Conservation (phyloP, 1,284 basidiomycete species). For the Fistulina hepatica region DNA sequence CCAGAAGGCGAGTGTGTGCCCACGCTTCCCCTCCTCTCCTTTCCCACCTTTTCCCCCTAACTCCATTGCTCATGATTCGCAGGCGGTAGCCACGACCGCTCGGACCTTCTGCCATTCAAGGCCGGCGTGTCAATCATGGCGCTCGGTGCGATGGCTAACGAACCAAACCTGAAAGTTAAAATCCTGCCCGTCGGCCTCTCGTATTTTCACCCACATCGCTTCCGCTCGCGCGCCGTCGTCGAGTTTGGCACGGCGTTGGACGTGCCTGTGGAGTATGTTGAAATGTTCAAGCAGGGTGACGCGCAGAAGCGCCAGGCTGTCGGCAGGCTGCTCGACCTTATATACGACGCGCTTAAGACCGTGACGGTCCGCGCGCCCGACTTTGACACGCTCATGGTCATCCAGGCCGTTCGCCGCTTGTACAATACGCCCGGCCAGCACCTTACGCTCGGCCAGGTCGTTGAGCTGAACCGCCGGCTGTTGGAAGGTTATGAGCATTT, state of each 20-base stretch:
- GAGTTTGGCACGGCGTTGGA: slow-evolving; percentile 92
- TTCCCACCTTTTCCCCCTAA: slow-evolving; percentile 5
- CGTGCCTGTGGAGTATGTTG: slow-evolving; percentile 76
- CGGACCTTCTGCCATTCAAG: slow-evolving; percentile 87
- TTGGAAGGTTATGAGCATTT: slow-evolving; percentile 90
- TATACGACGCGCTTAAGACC: slow-evolving; percentile 91
- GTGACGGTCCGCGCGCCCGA: slow-evolving; percentile 95
- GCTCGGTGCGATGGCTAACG: slow-evolving; percentile 86
- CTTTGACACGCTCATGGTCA: slow-evolving; percentile 96
- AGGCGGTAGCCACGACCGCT: slow-evolving; percentile 94
- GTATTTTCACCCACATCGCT: slow-evolving; percentile 91
- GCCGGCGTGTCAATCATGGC: slow-evolving; percentile 96
- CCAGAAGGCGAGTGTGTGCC: slow-evolving; percentile 64
- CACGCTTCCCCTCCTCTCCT: slow-evolving; percentile 4
- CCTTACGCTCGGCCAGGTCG: slow-evolving; percentile 89
- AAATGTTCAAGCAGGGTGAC: slow-evolving; percentile 91
- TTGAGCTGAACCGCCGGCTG: slow-evolving; percentile 91
- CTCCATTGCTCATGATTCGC: slow-evolving; percentile 7
- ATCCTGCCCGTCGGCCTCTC: slow-evolving; percentile 93
- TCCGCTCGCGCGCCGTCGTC: slow-evolving; percentile 89
- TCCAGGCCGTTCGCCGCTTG: slow-evolving; percentile 89
- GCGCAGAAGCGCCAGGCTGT: slow-evolving; percentile 85
- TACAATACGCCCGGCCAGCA: slow-evolving; percentile 94
- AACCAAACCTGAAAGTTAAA: slow-evolving; percentile 75
- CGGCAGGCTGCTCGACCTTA: slow-evolving; percentile 79